phyloP scores from a whole-genome alignment of 139 green algal genomes.

The Picochlorum costavermella region DNA sequence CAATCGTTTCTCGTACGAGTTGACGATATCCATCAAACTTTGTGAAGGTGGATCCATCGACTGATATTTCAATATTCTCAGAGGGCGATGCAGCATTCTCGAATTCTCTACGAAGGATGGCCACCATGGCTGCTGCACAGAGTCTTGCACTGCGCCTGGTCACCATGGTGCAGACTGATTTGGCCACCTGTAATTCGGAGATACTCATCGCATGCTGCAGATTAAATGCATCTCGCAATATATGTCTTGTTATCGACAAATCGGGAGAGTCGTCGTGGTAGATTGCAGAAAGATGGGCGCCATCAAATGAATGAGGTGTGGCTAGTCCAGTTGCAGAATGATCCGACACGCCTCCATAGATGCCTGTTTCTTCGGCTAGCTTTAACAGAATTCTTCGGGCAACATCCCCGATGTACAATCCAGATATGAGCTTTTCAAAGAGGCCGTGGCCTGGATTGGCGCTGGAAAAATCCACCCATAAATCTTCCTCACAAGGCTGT shows the following conservation, averaged over 20 bases:
- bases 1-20: conserved; percentile 1
- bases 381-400: conserved; percentile 61
- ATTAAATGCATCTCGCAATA: conserved; percentile 20
- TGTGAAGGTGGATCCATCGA: conserved; percentile 59
- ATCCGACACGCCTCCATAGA: conserved; percentile 33
- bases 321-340: conserved; percentile 18
- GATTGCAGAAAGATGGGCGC: conserved; percentile 30
- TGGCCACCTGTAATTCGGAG: conserved; percentile 28
- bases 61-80: conserved; percentile 33
- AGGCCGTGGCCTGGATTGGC: conserved; percentile 38
- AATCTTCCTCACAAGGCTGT: conserved; percentile 55
- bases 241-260: conserved; percentile 3
- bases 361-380: conserved; percentile 26
- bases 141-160: conserved; percentile 46
- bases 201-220: not conserved
- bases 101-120: conserved; percentile 33
- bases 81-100: not conserved
- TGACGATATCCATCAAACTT: conserved; percentile 33
- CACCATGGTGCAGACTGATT: conserved; percentile 61
- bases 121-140: conserved; percentile 43
- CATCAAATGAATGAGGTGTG: conserved; percentile 20
- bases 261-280: conserved; percentile 38
- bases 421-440: conserved; percentile 86
- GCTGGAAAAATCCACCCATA: conserved; percentile 53
- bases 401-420: conserved; percentile 83